phyloP scores from a whole-genome alignment of 495 filamentous ascomycete genomes.

The Hypoxylon cercidicola region DNA sequence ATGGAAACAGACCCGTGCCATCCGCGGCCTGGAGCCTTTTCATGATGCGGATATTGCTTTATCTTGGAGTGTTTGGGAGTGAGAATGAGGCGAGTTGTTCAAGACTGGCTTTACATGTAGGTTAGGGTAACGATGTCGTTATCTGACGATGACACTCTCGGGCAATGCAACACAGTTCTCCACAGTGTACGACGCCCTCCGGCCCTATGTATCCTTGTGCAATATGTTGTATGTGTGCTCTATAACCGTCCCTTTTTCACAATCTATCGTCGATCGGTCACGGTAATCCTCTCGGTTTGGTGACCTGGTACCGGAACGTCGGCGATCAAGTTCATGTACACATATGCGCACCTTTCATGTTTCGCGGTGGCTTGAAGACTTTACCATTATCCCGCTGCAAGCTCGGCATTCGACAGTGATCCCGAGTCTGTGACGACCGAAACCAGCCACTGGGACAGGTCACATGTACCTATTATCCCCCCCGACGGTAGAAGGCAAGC shows the following conservation, averaged over 20 bases:
- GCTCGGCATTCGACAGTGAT: conserved; percentile 15
- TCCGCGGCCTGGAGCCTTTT: conserved; percentile 25
- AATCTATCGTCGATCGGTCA: conserved; percentile 34
- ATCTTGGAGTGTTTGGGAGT: conserved; percentile 13
- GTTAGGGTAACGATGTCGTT: conserved; percentile 43
- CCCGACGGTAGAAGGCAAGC: conserved; percentile 15
- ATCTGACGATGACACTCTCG: conserved; percentile 35
- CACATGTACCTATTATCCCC: conserved; percentile 28
- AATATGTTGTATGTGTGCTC: conserved; percentile 31
- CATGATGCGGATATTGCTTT: conserved; percentile 17
- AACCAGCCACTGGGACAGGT: conserved; percentile 11
- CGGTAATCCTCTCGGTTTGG: conserved; percentile 12
- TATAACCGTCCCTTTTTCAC: conserved; percentile 28
- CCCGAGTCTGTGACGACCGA: conserved; percentile 12
- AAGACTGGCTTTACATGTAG: conserved; percentile 33
- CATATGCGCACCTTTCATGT: conserved; percentile 22
- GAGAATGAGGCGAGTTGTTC: conserved; percentile 28
- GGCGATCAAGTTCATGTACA: conserved; percentile 39
- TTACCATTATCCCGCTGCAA: conserved; percentile 3
- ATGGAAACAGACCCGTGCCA: conserved; percentile 29
- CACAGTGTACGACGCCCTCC: conserved; percentile 34
- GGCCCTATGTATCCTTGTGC: conserved; percentile 37
- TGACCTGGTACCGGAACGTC: conserved; percentile 12
- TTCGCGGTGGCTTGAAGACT: conserved; percentile 23
- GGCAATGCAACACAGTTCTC: conserved; percentile 38